phyloP scores from a whole-genome alignment of 441 rosid genomes.

The Mallotus repandus region DNA sequence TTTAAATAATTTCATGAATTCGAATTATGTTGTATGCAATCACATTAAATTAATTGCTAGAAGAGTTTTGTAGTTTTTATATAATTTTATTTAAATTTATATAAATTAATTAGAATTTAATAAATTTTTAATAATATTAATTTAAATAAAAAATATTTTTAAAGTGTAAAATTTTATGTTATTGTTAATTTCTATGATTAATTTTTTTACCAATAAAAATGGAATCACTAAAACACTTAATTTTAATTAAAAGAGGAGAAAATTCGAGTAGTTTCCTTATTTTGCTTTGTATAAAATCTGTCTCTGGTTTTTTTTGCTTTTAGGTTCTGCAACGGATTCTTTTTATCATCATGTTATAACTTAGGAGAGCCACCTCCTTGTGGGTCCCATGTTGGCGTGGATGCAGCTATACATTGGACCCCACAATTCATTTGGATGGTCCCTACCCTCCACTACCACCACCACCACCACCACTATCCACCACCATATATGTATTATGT shows the following conservation, averaged over 20 bases:
- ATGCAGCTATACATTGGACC: conserved; percentile 37
- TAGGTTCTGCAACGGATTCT: no score
- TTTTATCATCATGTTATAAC: no score
- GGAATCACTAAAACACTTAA: background rate
- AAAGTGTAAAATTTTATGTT: no score
- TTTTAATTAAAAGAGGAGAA: background rate
- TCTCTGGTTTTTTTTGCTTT: background rate
- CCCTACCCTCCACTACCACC: background rate
- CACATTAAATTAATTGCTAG: no score
- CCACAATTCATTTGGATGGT: conserved; percentile 15
- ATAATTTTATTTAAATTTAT: no score
- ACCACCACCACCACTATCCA: conserved; percentile 15
- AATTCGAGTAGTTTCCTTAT: background rate
- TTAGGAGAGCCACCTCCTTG: background rate
- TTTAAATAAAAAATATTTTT: no score
- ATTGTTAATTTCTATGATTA: background rate
- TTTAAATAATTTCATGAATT: no score
- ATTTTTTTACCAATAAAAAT: no score
- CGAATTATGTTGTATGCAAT: no score
- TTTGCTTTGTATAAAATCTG: conserved; percentile 4
- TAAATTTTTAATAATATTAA: no score
- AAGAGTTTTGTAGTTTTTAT: no score
- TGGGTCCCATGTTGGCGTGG: conserved; percentile 49
- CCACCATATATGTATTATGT: background rate
- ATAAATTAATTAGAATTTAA: no score